Evolutionary conservation across 768 basidiomycete genomes (phyloP).

Genomic region (Kwoniella sp.): DNA sequence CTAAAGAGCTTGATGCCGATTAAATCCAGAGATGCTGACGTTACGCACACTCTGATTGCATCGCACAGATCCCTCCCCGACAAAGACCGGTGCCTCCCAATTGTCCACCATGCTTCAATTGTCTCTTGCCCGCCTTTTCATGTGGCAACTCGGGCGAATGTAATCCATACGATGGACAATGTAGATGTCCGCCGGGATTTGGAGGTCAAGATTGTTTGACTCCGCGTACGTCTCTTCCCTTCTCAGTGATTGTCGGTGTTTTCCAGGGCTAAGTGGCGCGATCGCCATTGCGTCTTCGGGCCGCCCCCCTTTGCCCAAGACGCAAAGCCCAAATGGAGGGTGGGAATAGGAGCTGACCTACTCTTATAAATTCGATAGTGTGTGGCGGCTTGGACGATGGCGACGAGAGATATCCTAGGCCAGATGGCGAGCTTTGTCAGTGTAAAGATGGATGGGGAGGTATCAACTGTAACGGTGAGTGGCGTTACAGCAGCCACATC

Average conservation of each 20-base stretch:
- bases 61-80: conserved; percentile 11
- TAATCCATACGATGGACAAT: conserved; percentile 89
- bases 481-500: not conserved
- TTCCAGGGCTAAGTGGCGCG: too few species aligned
- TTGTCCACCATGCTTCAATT: conserved; percentile 81
- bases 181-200: conserved; percentile 96
- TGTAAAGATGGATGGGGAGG: conserved; percentile 96
- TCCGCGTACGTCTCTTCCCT: conserved; percentile 67
- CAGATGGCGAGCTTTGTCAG: conserved; percentile 72
- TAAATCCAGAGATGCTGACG: too few species aligned
- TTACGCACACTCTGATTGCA: not conserved
- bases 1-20: too few species aligned
- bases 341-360: too few species aligned
- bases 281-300: too few species aligned
- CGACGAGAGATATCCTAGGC: conserved; percentile 75
- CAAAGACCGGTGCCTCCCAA: conserved; percentile 27
- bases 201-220: conserved; percentile 91
- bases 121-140: conserved; percentile 82
- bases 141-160: conserved; percentile 93
- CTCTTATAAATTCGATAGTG: too few species aligned
- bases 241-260: too few species aligned
- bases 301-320: too few species aligned
- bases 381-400: conserved; percentile 94
- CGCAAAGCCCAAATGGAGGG: too few species aligned
- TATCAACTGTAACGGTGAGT: conserved; percentile 92